phyloP scores from a whole-genome alignment of 2,329 filamentous ascomycete genomes.

The Verticillium isaacii region DNA sequence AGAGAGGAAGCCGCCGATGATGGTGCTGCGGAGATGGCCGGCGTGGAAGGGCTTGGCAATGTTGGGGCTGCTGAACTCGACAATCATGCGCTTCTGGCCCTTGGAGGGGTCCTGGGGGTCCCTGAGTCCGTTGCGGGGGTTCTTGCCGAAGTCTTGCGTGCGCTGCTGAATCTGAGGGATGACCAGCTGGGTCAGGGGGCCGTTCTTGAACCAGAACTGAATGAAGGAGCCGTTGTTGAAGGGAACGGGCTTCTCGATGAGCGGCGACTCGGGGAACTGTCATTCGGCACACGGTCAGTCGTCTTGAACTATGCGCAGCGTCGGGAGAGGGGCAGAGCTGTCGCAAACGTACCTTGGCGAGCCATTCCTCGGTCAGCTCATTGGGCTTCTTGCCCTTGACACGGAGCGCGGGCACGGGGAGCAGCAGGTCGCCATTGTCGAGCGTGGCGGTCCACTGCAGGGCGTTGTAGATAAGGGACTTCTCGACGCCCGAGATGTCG shows the following conservation, averaged over 20 bases:
- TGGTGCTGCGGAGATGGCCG: constrained; percentile 71
- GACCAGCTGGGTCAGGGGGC: constrained; percentile 58
- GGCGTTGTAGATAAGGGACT: constrained; percentile 66
- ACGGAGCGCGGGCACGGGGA: constrained; percentile 75
- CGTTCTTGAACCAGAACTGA: constrained; percentile 75
- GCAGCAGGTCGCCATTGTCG: constrained; percentile 77
- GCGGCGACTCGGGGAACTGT: constrained; percentile 68
- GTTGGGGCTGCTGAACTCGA: constrained; percentile 83
- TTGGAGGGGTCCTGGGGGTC: constrained; percentile 56
- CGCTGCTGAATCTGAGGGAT: constrained; percentile 65
- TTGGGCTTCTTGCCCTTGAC: constrained; percentile 66
- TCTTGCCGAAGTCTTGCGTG: constrained; percentile 59
- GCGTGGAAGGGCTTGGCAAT: constrained; percentile 84
- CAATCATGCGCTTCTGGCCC: constrained; percentile 62
- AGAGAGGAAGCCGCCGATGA: constrained; percentile 72
- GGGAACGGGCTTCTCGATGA: constrained; percentile 66
- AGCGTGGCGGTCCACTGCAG: constrained; percentile 74
- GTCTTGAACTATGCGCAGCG: neutral
- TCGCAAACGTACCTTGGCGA: constrained; percentile 43
- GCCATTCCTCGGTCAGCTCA: constrained; percentile 58
- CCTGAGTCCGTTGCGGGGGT: constrained; percentile 53
- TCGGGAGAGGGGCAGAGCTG: neutral
- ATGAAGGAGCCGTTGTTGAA: constrained; percentile 59
- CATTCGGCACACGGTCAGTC: neutral
- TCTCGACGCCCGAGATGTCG: constrained; percentile 65